Conservation (phyloP, 805 yeast species). For the Kregervanrija fluxuum region DNA sequence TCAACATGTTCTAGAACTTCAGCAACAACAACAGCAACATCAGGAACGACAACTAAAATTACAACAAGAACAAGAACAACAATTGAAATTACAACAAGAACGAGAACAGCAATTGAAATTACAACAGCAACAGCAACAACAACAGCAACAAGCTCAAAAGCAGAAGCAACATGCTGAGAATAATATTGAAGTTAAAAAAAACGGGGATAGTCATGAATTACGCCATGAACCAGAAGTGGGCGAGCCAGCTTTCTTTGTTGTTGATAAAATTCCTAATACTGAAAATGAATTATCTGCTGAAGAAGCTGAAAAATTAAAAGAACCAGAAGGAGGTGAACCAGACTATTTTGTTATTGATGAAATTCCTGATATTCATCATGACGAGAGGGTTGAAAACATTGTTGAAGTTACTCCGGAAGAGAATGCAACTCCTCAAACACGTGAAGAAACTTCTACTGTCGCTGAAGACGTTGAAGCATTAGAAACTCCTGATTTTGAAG, state of each 20-base stretch:
- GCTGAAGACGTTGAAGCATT: slow-evolving; percentile 10
- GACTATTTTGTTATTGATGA: too few relatives aligned
- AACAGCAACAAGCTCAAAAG: neutral
- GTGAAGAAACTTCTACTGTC: slow-evolving; percentile 9
- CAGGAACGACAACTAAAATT: too few relatives aligned
- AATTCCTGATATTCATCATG: too few relatives aligned
- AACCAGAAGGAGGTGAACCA: neutral
- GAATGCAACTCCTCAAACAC: neutral
- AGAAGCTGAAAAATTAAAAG: too few relatives aligned
- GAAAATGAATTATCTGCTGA: too few relatives aligned
- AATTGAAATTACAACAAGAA: neutral
- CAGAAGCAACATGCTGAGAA: too few relatives aligned
- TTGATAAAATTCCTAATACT: neutral
- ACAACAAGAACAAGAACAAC: too few relatives aligned
- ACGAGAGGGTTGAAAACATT: neutral
- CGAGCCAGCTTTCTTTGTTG: neutral
- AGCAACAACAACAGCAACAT: too few relatives aligned
- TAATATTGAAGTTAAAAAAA: too few relatives aligned
- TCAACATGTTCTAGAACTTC: neutral
- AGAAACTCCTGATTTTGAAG: neutral
- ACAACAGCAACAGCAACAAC: neutral
- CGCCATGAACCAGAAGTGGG: neutral
- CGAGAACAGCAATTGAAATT: neutral
- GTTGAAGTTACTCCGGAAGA: neutral
- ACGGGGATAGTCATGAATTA: too few relatives aligned